Evolutionary conservation across 441 rosid genomes (phyloP).

Genomic region (Daphne laureola): DNA sequence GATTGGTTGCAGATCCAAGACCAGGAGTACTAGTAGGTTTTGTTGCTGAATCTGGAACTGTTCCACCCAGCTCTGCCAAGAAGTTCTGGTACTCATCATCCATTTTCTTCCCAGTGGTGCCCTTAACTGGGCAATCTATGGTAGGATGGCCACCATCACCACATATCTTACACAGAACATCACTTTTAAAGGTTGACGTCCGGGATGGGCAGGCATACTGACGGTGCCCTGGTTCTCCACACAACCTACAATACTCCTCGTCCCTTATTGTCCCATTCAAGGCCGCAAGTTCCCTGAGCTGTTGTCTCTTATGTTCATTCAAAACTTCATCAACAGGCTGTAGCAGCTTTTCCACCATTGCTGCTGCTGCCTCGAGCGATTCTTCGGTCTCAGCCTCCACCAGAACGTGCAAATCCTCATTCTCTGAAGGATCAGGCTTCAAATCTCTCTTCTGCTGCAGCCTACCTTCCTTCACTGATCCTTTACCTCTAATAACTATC

Average conservation of each 20-base stretch:
- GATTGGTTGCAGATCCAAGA: slow-evolving; percentile 63
- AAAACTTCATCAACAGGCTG: slow-evolving; percentile 96
- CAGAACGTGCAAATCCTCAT: slow-evolving; percentile 93
- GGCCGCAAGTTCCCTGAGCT: slow-evolving; percentile 89
- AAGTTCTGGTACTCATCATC: slow-evolving; percentile 96
- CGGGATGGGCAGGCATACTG: slow-evolving; percentile 91
- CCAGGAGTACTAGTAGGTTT: slow-evolving; percentile 64
- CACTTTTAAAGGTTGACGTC: slow-evolving; percentile 80
- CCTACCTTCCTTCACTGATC: slow-evolving; percentile 90
- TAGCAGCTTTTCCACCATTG: slow-evolving; percentile 91
- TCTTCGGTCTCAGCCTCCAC: slow-evolving; percentile 95
- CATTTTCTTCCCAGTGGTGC: slow-evolving; percentile 78
- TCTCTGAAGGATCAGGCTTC: slow-evolving; percentile 84
- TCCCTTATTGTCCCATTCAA: slow-evolving; percentile 96
- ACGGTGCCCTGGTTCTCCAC: slow-evolving; percentile 91
- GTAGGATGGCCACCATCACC: slow-evolving; percentile 98
- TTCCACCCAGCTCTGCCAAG: slow-evolving; percentile 84
- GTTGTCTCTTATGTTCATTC: slow-evolving; percentile 98
- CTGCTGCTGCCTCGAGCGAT: slow-evolving; percentile 86
- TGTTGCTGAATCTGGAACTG: slow-evolving; percentile 79
- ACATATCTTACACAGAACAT: slow-evolving; percentile 92
- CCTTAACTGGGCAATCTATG: slow-evolving; percentile 63
- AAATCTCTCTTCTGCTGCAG: slow-evolving; percentile 87
- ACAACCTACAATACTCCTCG: slow-evolving; percentile 86
- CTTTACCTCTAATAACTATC: slow-evolving; percentile 91